phyloP scores from a whole-genome alignment of 495 filamentous ascomycete species.

The Penicillium lividum region DNA sequence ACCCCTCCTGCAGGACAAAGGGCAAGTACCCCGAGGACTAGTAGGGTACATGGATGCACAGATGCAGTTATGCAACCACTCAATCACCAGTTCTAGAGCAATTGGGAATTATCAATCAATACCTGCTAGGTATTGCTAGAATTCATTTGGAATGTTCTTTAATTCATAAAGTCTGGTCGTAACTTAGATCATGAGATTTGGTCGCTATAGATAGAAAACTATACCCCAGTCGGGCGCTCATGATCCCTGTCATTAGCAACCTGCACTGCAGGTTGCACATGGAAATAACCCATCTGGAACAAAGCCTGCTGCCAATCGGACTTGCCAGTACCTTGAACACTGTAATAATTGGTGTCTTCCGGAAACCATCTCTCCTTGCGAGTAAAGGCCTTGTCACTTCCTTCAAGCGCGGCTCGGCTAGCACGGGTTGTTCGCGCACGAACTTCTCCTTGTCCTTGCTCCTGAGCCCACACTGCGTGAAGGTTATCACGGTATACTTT shows the following conservation, averaged over 20 bases:
- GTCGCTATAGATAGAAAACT: not conserved
- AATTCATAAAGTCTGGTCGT: not conserved
- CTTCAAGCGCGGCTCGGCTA: constrained; percentile 80
- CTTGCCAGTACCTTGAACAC: constrained; percentile 68
- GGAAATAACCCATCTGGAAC: constrained; percentile 39
- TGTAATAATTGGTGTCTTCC: constrained; percentile 59
- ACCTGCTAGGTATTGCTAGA: too few species aligned
- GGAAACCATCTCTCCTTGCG: constrained; percentile 80
- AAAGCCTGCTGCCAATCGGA: constrained; percentile 59
- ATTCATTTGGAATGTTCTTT: not conserved
- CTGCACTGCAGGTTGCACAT: constrained; percentile 19
- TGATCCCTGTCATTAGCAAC: not conserved
- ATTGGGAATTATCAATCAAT: too few species aligned
- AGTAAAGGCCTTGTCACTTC: constrained; percentile 68
- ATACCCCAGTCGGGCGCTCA: not conserved
- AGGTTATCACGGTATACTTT: constrained; percentile 65
- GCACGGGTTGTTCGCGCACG: constrained; percentile 74
- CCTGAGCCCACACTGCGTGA: constrained; percentile 59
- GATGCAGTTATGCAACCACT: not conserved
- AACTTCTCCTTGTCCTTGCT: constrained; percentile 51
- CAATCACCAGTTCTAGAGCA: not conserved
- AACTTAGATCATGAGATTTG: not conserved
- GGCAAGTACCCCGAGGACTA: too few species aligned
- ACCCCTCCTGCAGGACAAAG: too few species aligned
- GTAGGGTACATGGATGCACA: not conserved